phyloP scores from a whole-genome alignment of 805 yeast species.

The Cyberlindnera subsufficiens region DNA sequence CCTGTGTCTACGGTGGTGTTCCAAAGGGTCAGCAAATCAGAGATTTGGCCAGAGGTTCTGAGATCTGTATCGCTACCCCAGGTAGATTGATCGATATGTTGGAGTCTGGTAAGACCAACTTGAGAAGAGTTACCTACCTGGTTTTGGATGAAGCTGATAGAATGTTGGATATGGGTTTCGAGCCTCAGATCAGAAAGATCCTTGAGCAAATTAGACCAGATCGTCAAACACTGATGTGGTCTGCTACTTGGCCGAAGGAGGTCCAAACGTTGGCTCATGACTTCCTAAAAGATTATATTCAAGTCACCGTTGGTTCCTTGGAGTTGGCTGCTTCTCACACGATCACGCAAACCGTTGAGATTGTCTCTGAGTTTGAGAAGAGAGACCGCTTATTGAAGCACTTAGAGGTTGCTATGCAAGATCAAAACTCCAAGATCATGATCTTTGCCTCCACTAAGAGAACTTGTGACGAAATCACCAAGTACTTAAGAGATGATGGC shows the following conservation, averaged over 20 bases:
- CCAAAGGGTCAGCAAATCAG: constrained; percentile 97
- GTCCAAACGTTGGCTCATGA: constrained; percentile 91
- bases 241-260: constrained; percentile 99
- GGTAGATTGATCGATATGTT: constrained; percentile 98
- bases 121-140: constrained; percentile 92
- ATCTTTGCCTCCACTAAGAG: constrained; percentile 96
- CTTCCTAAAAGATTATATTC: constrained; percentile 87
- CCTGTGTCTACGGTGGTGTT: constrained; percentile 99
- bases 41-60: constrained; percentile 92
- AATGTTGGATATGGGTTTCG: constrained; percentile 99
- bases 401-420: constrained; percentile 71
- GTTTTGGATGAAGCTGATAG: constrained; percentile 99
- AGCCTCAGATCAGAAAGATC: constrained; percentile 98
- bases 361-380: constrained; percentile 87
- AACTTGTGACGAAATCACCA: constrained; percentile 93
- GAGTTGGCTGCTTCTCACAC: constrained; percentile 96
- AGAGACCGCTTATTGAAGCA: constrained; percentile 84
- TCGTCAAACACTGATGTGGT: constrained; percentile 99
- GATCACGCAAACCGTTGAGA: constrained; percentile 90
- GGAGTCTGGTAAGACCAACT: constrained; percentile 90
- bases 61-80: constrained; percentile 96
- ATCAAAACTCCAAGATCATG: constrained; percentile 69
- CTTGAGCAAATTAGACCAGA: constrained; percentile 98
- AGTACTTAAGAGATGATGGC: constrained; percentile 89
- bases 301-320: constrained; percentile 93